phyloP scores from a whole-genome alignment of 2,329 filamentous ascomycete species.

The Aspergillus tubingensis region DNA sequence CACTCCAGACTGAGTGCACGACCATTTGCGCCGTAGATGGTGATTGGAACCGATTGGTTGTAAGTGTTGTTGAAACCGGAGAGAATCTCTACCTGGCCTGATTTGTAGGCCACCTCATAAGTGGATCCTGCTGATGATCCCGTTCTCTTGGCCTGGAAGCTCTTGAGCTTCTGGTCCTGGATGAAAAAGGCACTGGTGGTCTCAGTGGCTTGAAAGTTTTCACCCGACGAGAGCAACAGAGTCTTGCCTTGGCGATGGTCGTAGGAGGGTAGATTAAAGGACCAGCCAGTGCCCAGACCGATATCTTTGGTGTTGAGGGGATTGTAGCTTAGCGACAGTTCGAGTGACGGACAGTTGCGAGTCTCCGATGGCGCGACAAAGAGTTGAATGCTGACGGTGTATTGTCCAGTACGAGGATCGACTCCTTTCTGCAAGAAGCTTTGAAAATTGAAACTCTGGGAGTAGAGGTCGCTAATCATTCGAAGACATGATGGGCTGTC shows the following conservation, averaged over 20 bases:
- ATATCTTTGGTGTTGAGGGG: background rate
- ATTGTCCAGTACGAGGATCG: background rate
- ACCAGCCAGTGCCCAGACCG: constrained; percentile 11
- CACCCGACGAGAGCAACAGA: background rate
- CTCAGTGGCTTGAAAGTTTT: background rate
- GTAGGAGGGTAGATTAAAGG: constrained; percentile 4
- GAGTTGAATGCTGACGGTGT: constrained; percentile 6
- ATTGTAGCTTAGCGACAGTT: constrained; percentile 6
- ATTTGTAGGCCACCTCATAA: background rate
- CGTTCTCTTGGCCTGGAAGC: background rate
- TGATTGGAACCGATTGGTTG: background rate
- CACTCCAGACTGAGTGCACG: background rate
- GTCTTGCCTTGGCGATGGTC: background rate
- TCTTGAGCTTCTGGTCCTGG: background rate
- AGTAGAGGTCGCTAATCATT: background rate
- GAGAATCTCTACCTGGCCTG: background rate
- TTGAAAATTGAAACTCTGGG: background rate
- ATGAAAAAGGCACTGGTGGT: background rate
- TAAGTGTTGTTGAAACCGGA: background rate
- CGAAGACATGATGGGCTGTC: background rate
- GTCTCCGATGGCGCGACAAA: constrained; percentile 1
- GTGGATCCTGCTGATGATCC: too few species aligned
- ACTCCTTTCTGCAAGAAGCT: background rate
- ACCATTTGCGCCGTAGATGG: background rate
- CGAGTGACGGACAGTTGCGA: constrained; percentile 12